phyloP scores from a whole-genome alignment of 2,329 filamentous ascomycete species.

The Fusarium mundagurra region DNA sequence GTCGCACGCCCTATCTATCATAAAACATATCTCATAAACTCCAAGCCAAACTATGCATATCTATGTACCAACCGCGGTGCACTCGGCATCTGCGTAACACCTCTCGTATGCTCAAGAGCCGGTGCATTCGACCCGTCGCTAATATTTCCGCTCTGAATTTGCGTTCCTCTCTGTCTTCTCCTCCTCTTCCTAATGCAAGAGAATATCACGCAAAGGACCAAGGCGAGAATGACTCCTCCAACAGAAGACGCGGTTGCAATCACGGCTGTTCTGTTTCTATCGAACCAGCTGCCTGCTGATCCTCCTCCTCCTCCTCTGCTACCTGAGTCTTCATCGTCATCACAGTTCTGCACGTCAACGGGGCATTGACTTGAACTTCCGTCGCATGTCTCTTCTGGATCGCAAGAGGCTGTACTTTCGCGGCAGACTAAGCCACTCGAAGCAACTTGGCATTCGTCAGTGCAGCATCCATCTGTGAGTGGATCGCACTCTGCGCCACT shows the following conservation, averaged over 20 bases:
- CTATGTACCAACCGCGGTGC: conserved; percentile 10
- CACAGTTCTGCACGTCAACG: conserved; percentile 10
- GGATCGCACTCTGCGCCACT: conserved; percentile 19
- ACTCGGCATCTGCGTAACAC: background rate
- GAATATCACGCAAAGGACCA: background rate
- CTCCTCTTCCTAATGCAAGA: conserved; percentile 10
- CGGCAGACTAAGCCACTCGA: conserved; percentile 1
- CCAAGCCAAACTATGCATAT: conserved; percentile 10
- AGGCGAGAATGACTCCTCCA: conserved; percentile 4
- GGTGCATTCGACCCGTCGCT: background rate
- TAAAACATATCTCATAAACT: background rate
- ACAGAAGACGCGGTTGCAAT: conserved; percentile 21
- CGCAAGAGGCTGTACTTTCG: conserved; percentile 8
- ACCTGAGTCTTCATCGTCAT: background rate
- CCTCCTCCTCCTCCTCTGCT: background rate
- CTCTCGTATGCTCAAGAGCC: background rate
- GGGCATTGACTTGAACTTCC: conserved; percentile 17
- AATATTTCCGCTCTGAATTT: background rate
- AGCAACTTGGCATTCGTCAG: conserved; percentile 14
- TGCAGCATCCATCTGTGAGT: conserved; percentile 10
- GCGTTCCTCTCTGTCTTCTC: background rate
- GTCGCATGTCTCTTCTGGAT: conserved; percentile 21
- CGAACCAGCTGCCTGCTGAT: conserved; percentile 12
- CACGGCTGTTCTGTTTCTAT: conserved; percentile 25
- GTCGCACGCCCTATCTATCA: background rate